These are phyloP conservation scores for Sisymbrium irio DNA, from an alignment of 345 rosid genomes.

Conservation along the genomic window DNA sequence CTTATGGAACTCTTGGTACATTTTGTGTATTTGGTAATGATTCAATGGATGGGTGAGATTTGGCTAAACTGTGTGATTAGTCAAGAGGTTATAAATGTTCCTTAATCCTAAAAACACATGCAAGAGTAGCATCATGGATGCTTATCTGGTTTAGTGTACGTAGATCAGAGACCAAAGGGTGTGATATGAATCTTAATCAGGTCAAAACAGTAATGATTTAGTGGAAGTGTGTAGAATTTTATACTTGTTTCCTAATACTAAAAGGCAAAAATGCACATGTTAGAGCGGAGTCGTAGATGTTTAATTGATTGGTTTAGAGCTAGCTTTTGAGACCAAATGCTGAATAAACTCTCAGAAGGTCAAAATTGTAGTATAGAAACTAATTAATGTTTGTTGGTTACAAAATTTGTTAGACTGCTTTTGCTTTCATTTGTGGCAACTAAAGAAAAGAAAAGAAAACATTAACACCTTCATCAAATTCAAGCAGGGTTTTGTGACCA, in stretches of 20 bases:
- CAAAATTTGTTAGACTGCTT: constrained; percentile 21
- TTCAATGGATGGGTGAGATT: too few relatives aligned
- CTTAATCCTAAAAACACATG: neutral
- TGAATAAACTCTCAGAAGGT: neutral
- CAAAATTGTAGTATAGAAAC: constrained; percentile 8
- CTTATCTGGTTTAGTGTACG: neutral
- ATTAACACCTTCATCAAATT: constrained; percentile 1
- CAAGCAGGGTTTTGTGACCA: constrained; percentile 36
- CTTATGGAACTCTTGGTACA: neutral
- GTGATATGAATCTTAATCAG: neutral
- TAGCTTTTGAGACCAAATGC: neutral
- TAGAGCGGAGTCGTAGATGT: neutral
- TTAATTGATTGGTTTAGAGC: neutral
- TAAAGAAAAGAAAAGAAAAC: neutral
- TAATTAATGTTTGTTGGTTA: constrained; percentile 25
- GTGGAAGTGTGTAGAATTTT: too few relatives aligned
- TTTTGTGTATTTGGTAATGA: neutral
- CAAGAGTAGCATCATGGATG: neutral
- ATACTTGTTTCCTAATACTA: neutral
- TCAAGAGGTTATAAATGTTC: neutral
- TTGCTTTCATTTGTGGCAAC: neutral
- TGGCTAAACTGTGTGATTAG: neutral
- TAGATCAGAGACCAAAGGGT: neutral
- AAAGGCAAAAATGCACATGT: constrained; percentile 3
- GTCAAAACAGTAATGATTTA: neutral